Conservation (phyloP, 768 basidiomycete genomes). For the Flagelloscypha sp. region DNA sequence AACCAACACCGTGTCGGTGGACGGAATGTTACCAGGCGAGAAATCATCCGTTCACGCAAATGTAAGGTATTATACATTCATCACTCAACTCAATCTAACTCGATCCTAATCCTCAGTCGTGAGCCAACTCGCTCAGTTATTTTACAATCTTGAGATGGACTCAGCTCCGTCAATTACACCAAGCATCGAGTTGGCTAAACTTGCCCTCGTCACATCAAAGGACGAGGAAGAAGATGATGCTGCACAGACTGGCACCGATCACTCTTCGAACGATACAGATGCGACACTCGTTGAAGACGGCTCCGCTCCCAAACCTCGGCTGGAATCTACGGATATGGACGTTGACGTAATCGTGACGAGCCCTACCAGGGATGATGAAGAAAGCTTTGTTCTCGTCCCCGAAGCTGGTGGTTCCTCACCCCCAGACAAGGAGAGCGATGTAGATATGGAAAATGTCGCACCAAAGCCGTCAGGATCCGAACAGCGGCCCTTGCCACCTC, state of each 20-base stretch:
- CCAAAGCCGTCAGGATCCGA: slow-evolving; percentile 6
- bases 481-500: slow-evolving; percentile 1
- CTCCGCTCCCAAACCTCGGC: slow-evolving; percentile 20
- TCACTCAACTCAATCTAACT: slow-evolving; percentile 7
- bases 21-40: slow-evolving; percentile 67
- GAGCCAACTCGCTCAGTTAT: slow-evolving; percentile 68
- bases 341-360: slow-evolving; percentile 3
- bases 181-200: slow-evolving; percentile 78
- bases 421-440: slow-evolving; percentile 24
- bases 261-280: slow-evolving; percentile 82
- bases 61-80: slow-evolving; percentile 43
- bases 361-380: slow-evolving; percentile 8
- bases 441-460: slow-evolving; percentile 21
- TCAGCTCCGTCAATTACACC: slow-evolving; percentile 69
- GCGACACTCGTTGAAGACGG: slow-evolving; percentile 82
- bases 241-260: slow-evolving; percentile 64
- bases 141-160: slow-evolving; percentile 64
- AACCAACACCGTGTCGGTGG: slow-evolving; percentile 85
- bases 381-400: slow-evolving; percentile 11
- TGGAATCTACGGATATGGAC: slow-evolving; percentile 11
- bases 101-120: slow-evolving; percentile 47
- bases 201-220: slow-evolving; percentile 83
- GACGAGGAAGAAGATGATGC: slow-evolving; percentile 84
- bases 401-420: slow-evolving; percentile 23
- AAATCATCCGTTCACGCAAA: slow-evolving; percentile 77